Evolutionary conservation across 345 rosid species (phyloP).

Genomic region (Moricandia arvensis): DNA sequence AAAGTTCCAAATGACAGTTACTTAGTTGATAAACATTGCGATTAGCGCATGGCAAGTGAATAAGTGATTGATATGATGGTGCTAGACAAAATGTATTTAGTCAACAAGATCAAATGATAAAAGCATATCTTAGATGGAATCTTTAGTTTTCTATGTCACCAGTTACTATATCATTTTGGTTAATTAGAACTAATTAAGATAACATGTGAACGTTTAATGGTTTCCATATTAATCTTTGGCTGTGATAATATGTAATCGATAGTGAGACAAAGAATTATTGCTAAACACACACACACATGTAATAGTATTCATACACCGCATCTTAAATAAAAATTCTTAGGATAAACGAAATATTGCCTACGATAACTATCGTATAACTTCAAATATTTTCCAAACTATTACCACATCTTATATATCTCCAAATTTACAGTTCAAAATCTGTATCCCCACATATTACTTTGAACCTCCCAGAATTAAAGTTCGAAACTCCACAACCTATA

Average conservation of each 20-base stretch:
- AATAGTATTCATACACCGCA: no score
- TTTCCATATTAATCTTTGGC: no score
- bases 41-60: constrained; percentile 10
- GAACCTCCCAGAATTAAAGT: no score
- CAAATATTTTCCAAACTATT: no score
- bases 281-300: no score
- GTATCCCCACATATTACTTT: no score
- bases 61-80: constrained; percentile 15
- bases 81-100: not conserved
- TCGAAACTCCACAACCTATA: no score
- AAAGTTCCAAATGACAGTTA: not conserved
- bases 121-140: not conserved
- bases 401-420: no score
- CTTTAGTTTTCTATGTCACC: not conserved
- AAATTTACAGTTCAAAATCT: no score
- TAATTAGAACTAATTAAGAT: not conserved
- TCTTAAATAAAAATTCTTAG: no score
- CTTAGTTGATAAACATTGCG: not conserved
- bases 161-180: not conserved
- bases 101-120: constrained; percentile 5
- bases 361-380: no score
- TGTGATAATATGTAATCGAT: constrained; percentile 1
- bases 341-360: no score
- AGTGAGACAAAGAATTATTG: not conserved
- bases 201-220: not conserved